Evolutionary conservation across 345 rosid genomes (phyloP).

Genomic region (Eucalyptus pauciflora): DNA sequence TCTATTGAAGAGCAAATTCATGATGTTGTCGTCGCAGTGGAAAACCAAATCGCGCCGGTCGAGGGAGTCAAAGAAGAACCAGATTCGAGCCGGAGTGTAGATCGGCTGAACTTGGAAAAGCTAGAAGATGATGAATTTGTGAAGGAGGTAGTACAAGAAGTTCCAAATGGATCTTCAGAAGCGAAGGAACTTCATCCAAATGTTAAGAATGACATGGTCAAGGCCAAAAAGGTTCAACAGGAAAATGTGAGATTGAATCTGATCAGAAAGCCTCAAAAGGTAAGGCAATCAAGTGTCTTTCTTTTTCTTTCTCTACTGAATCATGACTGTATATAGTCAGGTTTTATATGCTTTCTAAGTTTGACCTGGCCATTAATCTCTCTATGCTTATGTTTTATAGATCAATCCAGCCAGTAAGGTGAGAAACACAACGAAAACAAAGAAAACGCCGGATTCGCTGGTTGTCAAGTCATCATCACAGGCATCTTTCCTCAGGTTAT

Average conservation of each 20-base stretch:
- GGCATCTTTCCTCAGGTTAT: not conserved
- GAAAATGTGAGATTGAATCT: conserved; percentile 16
- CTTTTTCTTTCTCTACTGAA: not conserved
- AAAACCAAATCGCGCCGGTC: conserved; percentile 14
- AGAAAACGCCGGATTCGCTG: conserved; percentile 14
- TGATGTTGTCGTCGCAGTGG: conserved; percentile 6
- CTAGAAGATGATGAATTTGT: conserved; percentile 19
- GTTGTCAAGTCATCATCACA: not conserved
- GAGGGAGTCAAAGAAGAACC: conserved; percentile 24
- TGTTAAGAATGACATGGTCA: conserved; percentile 13
- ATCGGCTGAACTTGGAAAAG: not conserved
- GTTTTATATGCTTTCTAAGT: not conserved
- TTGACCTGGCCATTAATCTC: not conserved
- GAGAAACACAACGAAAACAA: conserved; percentile 7
- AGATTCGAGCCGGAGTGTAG: not conserved
- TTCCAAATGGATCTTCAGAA: not conserved
- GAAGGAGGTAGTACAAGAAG: conserved; percentile 11
- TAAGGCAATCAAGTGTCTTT: conserved; percentile 3
- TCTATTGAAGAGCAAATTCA: conserved; percentile 8
- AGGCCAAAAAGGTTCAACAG: conserved; percentile 4
- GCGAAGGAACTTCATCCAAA: conserved; percentile 10
- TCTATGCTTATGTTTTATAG: conserved; percentile 11
- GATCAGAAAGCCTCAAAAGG: conserved; percentile 40
- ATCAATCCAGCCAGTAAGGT: conserved; percentile 17
- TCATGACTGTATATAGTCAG: not conserved